phyloP scores from a whole-genome alignment of 1,284 basidiomycete species.

The Rhodotorula sp. region DNA sequence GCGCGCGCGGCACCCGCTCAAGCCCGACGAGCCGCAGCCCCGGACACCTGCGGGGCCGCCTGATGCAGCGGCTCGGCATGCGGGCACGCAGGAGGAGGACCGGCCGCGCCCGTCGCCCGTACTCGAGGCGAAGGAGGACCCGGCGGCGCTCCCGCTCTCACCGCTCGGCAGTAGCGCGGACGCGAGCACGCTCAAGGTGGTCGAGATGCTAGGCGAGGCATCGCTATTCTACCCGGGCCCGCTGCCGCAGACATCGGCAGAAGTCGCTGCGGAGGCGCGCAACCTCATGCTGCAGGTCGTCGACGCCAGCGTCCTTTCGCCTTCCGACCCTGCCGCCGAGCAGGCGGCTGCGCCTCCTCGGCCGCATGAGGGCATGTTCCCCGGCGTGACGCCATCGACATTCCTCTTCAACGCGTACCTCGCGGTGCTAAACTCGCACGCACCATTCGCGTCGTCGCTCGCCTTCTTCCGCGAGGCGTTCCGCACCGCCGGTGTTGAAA shows the following conservation, averaged over 20 bases:
- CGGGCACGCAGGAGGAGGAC: not conserved
- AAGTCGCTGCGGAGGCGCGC: conserved; percentile 71
- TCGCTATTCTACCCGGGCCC: conserved; percentile 41
- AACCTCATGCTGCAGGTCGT: conserved; percentile 71
- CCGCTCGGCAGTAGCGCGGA: not conserved
- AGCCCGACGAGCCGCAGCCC: conserved; percentile 14
- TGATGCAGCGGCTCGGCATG: not conserved
- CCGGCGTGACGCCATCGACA: conserved; percentile 62
- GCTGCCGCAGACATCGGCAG: conserved; percentile 67
- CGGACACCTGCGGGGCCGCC: conserved; percentile 8
- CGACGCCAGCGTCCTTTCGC: not conserved
- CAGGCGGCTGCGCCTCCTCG: too few relatives aligned
- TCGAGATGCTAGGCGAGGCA: conserved; percentile 36
- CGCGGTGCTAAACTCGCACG: conserved; percentile 62
- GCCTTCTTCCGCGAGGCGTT: conserved; percentile 47
- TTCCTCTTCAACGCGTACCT: conserved; percentile 79
- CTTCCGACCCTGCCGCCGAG: not conserved
- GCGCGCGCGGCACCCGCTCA: conserved; percentile 20
- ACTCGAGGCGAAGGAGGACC: conserved; percentile 18
- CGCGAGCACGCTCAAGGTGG: conserved; percentile 9
- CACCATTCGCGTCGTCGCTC: conserved; percentile 58
- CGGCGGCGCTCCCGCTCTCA: not conserved
- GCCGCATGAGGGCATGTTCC: conserved; percentile 55
- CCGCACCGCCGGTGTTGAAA: not conserved
- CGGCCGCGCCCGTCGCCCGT: conserved; percentile 1